Percentiles rank a stretch among this genome's conserved stretches.
These are phyloP conservation scores for Coemansia sp. DNA, from an alignment of 192 early-diverging fungal species.

Conservation along the genomic window DNA sequence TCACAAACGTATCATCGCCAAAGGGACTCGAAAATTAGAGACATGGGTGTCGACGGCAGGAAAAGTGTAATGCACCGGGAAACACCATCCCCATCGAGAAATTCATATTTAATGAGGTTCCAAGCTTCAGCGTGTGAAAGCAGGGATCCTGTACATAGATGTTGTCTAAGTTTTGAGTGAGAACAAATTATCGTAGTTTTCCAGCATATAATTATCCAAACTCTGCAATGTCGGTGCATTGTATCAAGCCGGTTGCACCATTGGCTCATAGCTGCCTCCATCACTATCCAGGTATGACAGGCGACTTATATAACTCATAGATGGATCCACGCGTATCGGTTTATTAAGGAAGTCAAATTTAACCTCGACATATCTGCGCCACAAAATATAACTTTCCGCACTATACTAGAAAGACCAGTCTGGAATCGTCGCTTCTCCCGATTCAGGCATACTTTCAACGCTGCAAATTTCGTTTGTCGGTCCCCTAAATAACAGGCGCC, in stretches of 20 bases:
- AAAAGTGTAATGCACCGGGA: not conserved
- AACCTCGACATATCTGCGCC: not conserved
- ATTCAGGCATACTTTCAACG: too few relatives aligned
- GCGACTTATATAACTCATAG: not conserved
- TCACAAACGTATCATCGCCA: not conserved
- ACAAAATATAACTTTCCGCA: too few relatives aligned
- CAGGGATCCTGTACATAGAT: not conserved
- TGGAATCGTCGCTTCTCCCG: too few relatives aligned
- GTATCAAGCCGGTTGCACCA: not conserved
- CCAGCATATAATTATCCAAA: not conserved
- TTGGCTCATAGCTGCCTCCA: not conserved
- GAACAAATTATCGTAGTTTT: not conserved
- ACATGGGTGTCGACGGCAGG: too few relatives aligned
- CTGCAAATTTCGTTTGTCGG: too few relatives aligned
- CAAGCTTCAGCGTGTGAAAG: not conserved
- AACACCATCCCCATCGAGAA: not conserved
- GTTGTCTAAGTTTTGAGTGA: not conserved
- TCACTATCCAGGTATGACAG: not conserved
- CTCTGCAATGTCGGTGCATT: not conserved
- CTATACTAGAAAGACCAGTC: too few relatives aligned
- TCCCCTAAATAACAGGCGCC: too few relatives aligned
- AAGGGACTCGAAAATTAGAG: not conserved
- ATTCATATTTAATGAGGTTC: not conserved
- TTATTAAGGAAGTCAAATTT: not conserved
- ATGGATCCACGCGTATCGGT: not conserved